These are phyloP conservation scores for Spiraea crenata DNA, from an alignment of 331 rosid species.

Conservation along the genomic window DNA sequence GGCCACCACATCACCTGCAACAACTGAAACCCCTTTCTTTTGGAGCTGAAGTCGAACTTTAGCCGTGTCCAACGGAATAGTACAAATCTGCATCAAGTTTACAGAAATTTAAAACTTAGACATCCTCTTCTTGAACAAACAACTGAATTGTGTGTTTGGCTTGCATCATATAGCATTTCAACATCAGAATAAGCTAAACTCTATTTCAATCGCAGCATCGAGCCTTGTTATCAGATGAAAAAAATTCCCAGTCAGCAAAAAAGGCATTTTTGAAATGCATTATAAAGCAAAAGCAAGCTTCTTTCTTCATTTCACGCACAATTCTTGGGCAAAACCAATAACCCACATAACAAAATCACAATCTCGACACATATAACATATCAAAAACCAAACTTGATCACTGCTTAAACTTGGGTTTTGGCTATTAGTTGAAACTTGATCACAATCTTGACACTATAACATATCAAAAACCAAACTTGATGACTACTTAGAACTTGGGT, in stretches of 20 bases:
- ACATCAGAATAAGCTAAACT: conserved; percentile 5
- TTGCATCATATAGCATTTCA: neutral
- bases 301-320: neutral
- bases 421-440: too few species aligned
- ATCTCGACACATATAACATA: neutral
- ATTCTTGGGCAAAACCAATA: neutral
- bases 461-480: too few species aligned
- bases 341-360: neutral
- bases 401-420: too few species aligned
- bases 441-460: too few species aligned
- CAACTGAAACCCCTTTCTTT: conserved; percentile 44
- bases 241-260: neutral
- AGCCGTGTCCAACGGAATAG: conserved; percentile 95
- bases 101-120: neutral
- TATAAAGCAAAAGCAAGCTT: neutral
- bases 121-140: neutral
- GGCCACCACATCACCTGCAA: conserved; percentile 48
- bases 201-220: neutral
- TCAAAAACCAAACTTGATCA: neutral
- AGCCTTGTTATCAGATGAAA: neutral
- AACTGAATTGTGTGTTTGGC: neutral
- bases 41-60: conserved; percentile 98
- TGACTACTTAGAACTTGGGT: too few species aligned
- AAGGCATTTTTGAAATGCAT: neutral
- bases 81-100: conserved; percentile 55